Evolutionary conservation across 2,329 filamentous ascomycete genomes (phyloP).

Genomic region (Penicillium rolfsii): DNA sequence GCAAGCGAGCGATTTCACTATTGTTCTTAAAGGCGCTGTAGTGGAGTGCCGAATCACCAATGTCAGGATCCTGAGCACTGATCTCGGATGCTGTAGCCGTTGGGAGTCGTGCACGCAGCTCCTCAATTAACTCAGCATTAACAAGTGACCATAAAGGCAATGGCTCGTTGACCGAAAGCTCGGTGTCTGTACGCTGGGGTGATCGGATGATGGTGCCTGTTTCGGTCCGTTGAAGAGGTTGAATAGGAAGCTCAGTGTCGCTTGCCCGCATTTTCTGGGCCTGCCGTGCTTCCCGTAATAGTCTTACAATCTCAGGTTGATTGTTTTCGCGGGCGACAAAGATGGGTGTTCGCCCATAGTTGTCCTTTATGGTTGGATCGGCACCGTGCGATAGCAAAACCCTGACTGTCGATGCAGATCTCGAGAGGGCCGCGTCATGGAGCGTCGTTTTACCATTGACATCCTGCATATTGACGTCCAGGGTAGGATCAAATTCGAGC

Average conservation of each 20-base stretch:
- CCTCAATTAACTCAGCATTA: conserved; percentile 5
- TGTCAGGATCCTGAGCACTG: conserved; percentile 8
- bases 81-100: neutral
- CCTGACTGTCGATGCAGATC: neutral
- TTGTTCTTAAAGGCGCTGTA: conserved; percentile 5
- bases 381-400: conserved; percentile 2
- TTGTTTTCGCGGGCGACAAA: conserved; percentile 6
- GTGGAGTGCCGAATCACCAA: conserved; percentile 8
- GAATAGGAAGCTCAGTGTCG: neutral
- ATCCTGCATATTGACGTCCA: conserved; percentile 12
- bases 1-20: conserved; percentile 2
- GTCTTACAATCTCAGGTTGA: neutral
- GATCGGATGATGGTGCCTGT: conserved; percentile 4
- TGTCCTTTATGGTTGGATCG: conserved; percentile 5
- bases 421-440: conserved; percentile 3
- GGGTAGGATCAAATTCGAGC: conserved; percentile 1
- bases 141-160: conserved; percentile 2
- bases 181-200: conserved; percentile 1
- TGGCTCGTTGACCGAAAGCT: neutral
- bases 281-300: neutral
- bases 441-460: conserved; percentile 5
- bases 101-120: neutral
- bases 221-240: conserved; percentile 1
- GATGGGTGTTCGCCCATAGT: conserved; percentile 7
- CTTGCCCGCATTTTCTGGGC: neutral